Conservation (phyloP, 2,329 filamentous ascomycete species). For the Colletotrichum scovillei region DNA sequence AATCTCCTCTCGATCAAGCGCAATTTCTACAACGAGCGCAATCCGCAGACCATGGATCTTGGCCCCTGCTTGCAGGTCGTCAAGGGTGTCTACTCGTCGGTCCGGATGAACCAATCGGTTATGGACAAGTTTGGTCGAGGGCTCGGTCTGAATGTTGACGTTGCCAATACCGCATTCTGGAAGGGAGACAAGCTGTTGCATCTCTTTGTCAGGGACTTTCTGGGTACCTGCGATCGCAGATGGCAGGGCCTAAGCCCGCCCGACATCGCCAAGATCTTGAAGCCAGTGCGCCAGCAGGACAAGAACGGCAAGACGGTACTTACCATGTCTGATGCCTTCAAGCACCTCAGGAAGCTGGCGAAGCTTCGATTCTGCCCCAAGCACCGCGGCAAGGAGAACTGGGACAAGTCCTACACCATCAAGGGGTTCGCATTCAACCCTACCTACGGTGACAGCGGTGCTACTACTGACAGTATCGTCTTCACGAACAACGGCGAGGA, state of each 20-base stretch:
- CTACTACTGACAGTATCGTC: constrained; percentile 60
- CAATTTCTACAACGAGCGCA: constrained; percentile 77
- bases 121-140: constrained; percentile 60
- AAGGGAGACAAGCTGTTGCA: constrained; percentile 51
- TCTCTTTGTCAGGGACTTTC: constrained; percentile 33
- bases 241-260: constrained; percentile 41
- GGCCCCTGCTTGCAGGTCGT: constrained; percentile 75
- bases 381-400: constrained; percentile 61
- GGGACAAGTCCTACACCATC: constrained; percentile 63
- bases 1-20: constrained; percentile 79
- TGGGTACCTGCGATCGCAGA: constrained; percentile 48
- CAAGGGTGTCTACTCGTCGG: constrained; percentile 90
- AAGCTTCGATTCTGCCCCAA: constrained; percentile 67
- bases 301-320: constrained; percentile 39
- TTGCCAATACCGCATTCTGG: constrained; percentile 94
- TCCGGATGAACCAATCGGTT: constrained; percentile 75
- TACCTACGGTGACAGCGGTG: constrained; percentile 57
- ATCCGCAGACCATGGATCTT: constrained; percentile 64
- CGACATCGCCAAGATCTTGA: constrained; percentile 45
- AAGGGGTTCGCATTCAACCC: constrained; percentile 61
- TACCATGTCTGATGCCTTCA: constrained; percentile 63
- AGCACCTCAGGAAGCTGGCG: constrained; percentile 62
- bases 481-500: constrained; percentile 56
- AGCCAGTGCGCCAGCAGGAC: constrained; percentile 45
- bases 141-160: constrained; percentile 88